phyloP scores from a whole-genome alignment of 345 rosid species.

The Eucalyptus cloeziana region DNA sequence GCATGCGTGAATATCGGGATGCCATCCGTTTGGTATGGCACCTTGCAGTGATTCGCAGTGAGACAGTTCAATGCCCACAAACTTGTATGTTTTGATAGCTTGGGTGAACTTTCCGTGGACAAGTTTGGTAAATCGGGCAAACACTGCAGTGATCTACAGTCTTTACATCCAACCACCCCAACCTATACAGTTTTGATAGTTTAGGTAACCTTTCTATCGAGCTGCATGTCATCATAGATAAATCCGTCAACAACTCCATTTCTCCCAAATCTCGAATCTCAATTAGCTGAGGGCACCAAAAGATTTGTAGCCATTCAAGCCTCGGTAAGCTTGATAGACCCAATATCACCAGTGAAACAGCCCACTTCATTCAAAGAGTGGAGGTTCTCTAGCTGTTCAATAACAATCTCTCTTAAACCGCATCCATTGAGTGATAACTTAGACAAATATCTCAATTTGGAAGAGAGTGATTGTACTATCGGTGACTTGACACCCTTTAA shows the following conservation, averaged over 20 bases:
- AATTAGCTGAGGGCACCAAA: accelerated
- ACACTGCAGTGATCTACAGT: not conserved
- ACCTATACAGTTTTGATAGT: not conserved
- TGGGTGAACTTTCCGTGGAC: not conserved
- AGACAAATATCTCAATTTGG: not conserved
- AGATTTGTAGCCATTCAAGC: accelerated
- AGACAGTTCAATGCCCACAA: accelerated
- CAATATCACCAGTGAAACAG: not conserved
- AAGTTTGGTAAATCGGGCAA: not conserved
- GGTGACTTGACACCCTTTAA: not conserved
- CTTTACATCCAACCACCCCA: accelerated
- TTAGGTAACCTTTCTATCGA: not conserved
- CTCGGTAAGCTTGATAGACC: not conserved
- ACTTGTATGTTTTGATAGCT: not conserved
- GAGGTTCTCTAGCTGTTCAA: not conserved
- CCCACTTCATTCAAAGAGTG: accelerated
- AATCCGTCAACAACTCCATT: accelerated
- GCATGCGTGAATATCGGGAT: not conserved
- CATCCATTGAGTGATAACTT: accelerated
- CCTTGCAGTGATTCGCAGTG: not conserved
- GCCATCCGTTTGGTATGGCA: not conserved
- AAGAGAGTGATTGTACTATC: not conserved
- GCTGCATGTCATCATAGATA: accelerated
- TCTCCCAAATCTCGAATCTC: not conserved
- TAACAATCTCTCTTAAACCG: too few relatives aligned